Conservation (phyloP, 2,329 filamentous ascomycete species). For the Thelonectria blattea region DNA sequence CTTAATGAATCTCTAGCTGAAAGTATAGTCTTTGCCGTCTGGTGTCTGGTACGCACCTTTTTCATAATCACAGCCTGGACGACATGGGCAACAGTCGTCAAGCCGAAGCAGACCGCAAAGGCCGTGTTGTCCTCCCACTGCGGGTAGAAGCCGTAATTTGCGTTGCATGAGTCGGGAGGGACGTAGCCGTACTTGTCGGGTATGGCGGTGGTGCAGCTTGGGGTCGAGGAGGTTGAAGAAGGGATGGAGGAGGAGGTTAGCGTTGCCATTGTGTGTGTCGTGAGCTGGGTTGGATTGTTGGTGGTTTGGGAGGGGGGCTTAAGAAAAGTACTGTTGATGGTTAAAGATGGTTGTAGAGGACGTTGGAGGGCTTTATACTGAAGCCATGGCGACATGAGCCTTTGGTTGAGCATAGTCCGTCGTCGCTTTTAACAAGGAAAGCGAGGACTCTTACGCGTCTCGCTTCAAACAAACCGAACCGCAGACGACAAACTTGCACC, state of each 20-base stretch:
- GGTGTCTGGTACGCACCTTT: constrained; percentile 8
- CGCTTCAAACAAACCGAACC: neutral
- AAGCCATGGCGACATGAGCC: neutral
- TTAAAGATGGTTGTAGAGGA: neutral
- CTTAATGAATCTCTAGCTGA: too few relatives aligned
- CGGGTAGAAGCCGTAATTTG: constrained; percentile 30
- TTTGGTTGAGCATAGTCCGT: neutral
- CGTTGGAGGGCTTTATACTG: neutral
- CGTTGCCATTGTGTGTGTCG: neutral
- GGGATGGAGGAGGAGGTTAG: neutral
- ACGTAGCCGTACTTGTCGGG: constrained; percentile 30
- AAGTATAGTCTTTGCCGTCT: too few relatives aligned
- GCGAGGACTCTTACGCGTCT: neutral
- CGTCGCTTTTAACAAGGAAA: neutral
- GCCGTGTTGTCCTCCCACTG: constrained; percentile 23
- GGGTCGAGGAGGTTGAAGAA: neutral
- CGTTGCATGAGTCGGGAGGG: constrained; percentile 29
- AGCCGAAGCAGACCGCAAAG: constrained; percentile 20
- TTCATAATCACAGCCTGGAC: constrained; percentile 19
- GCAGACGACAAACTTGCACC: neutral
- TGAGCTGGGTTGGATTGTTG: neutral
- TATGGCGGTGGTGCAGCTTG: constrained; percentile 25
- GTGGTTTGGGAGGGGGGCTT: neutral
- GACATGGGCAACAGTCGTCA: constrained; percentile 8
- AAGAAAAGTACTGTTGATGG: neutral